Conservation (phyloP, 2,329 filamentous ascomycete species). For the Aureobasidium sp. region DNA sequence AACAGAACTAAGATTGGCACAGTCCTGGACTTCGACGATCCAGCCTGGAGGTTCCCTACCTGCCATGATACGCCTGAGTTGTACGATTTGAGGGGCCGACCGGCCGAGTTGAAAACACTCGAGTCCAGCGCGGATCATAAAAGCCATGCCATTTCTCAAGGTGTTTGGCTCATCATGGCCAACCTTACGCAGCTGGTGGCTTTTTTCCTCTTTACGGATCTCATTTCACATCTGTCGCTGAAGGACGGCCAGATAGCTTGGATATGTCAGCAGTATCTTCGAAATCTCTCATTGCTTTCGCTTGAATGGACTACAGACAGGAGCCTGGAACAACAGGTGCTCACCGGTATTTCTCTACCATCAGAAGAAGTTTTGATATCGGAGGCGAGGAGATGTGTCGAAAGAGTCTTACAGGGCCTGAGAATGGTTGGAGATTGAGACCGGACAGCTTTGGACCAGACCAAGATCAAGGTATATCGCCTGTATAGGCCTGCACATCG, state of each 20-base stretch:
- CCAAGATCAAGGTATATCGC: too few species aligned
- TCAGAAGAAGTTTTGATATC: background rate
- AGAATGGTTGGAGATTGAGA: background rate
- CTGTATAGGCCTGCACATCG: too few species aligned
- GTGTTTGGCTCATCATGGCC: constrained; percentile 1
- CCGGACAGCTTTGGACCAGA: too few species aligned
- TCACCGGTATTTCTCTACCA: background rate
- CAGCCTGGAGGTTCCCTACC: background rate
- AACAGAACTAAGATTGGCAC: constrained; percentile 8
- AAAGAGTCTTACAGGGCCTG: background rate
- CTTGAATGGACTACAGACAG: background rate
- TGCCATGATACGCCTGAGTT: background rate
- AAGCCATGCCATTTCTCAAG: background rate
- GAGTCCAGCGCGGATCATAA: background rate
- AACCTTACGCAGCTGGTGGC: background rate
- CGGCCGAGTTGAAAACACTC: background rate
- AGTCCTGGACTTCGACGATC: background rate
- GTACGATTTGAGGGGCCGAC: background rate
- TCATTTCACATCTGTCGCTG: background rate
- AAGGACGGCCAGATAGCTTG: background rate
- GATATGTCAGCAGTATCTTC: constrained; percentile 12
- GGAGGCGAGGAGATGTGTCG: background rate
- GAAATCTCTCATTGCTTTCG: constrained; percentile 2
- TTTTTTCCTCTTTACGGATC: background rate
- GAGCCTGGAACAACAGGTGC: background rate